Evolutionary conservation across 2,329 filamentous ascomycete genomes (phyloP), one percentile per base, ranked within the genome.

Genomic region (Fusarium agapanthi): DNA sequence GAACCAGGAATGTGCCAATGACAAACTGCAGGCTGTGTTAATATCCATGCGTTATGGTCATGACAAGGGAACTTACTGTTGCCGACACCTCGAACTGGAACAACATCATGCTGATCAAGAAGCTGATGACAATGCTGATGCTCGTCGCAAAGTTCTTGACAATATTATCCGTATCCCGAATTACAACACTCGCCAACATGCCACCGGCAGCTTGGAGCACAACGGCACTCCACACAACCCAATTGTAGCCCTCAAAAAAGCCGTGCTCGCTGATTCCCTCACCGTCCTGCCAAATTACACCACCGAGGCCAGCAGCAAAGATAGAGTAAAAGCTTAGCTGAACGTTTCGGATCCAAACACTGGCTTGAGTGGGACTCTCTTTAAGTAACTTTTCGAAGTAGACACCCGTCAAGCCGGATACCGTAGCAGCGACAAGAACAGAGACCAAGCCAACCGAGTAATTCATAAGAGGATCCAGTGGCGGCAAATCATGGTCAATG

Each of bases 221-320:
- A 75, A 98, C 93, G 9, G 95, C 93, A 10, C 90, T 86, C 95
- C 95, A 98, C 7, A 98, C 95, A 26, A 95, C 87, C 87, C 90
- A 92, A 80, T 97, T 98, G 83, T 98, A 99, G 6, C 96, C 96
- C 64, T 93, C 92, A 76, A 99, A 98, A 82, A 98, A 97, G 18
- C 96, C 96, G 70, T 93, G 90, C 80, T 92, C 90, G 32, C 91
- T 88, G 72, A 99, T 95, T 44, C 93, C 91, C 68, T 91, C 89
- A 32, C 95, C 96, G 75, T 99, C 96, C 72, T 94, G 93, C 83
- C 93, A 93, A 6, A 97, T 83, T 11, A 98, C 92, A 3, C 95
- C 96, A 58, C 97, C 87, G 64, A 98, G 90, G 1, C 98, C 86
- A 2, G 95, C 93, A 0, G 95, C 94, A 76, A 98, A 95, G 4